Evolutionary conservation across 2,329 filamentous ascomycete genomes (phyloP).

Genomic region (Penicillium decumbens): DNA sequence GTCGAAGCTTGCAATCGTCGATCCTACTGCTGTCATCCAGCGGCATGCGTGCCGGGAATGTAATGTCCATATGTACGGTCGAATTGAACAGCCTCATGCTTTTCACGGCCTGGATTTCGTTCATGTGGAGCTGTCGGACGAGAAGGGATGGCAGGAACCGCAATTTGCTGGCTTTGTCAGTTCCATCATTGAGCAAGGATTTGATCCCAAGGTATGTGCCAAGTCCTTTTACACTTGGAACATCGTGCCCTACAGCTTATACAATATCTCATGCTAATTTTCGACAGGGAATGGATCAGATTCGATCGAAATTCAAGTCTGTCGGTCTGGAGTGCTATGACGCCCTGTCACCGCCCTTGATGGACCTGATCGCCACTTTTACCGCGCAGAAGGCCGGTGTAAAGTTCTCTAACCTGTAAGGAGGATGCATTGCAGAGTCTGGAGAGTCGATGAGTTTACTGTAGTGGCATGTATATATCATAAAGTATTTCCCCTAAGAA

Average conservation of each 20-base stretch:
- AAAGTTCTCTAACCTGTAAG: conserved; percentile 26
- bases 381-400: conserved; percentile 48
- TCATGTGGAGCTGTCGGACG: conserved; percentile 57
- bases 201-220: conserved; percentile 41
- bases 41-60: conserved; percentile 59
- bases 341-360: conserved; percentile 56
- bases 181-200: conserved; percentile 65
- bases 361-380: conserved; percentile 58
- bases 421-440: background rate
- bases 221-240: too few species aligned
- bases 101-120: conserved; percentile 69
- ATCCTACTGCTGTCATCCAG: conserved; percentile 55
- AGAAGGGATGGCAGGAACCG: conserved; percentile 65
- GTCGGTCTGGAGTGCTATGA: conserved; percentile 61
- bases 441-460: background rate
- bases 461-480: too few species aligned
- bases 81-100: conserved; percentile 60
- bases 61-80: conserved; percentile 59
- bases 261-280: background rate
- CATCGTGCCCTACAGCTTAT: too few species aligned
- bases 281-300: conserved; percentile 47
- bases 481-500: too few species aligned
- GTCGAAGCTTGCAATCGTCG: conserved; percentile 55
- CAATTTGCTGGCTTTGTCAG: conserved; percentile 66
- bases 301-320: conserved; percentile 51